Evolutionary conservation across 495 filamentous ascomycete genomes (phyloP), one percentile per base, ranked within the genome.

Genomic region (Penicillium psychrofluorescens): DNA sequence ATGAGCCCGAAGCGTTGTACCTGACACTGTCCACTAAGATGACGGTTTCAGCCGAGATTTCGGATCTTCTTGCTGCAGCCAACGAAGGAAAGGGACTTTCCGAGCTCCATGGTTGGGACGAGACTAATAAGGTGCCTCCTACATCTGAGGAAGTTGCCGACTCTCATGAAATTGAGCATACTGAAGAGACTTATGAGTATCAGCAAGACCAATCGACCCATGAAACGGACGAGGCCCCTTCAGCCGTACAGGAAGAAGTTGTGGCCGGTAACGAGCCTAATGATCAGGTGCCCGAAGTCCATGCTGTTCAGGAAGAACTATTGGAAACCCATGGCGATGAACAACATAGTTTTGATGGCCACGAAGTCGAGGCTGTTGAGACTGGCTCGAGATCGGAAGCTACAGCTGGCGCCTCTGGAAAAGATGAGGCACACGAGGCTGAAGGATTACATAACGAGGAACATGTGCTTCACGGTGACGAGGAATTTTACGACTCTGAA

Each of bases 81-180:
- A 66, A 64, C 16, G 70, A 77, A 50, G 82, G 82, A 14, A 78
- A 79, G 56, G 78, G 78, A 10, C 53, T 84, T 30, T 79, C 79
- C 6, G 63, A 80, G 37, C 53, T 83, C 29, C 58, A 61, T 31
- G 43, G 54, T 7, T 71, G 68, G 57, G 59, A 64, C 54, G 55
- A 58, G 7, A 67, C 63, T 46, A 53, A 60, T 8, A 59, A 70
- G 36, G 56, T 29, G 13, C 58, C 54, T 33, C 48, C 50, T 34
- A 50, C 34, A 32, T 54, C 50, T 8, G 50, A 50, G 32, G 53
- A 42, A 2, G 27, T 39, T 34, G 2, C 16, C 35, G 56, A 62
- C 12, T 11, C 35, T 7, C 36, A 38, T 30, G 49, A 43, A 12
- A 40, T 35, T 4, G 44, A 47, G 22, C 40, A 36, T 8, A 34